Conservation (phyloP, 352 stramenopile genomes). For the Blastocystis sp. region DNA sequence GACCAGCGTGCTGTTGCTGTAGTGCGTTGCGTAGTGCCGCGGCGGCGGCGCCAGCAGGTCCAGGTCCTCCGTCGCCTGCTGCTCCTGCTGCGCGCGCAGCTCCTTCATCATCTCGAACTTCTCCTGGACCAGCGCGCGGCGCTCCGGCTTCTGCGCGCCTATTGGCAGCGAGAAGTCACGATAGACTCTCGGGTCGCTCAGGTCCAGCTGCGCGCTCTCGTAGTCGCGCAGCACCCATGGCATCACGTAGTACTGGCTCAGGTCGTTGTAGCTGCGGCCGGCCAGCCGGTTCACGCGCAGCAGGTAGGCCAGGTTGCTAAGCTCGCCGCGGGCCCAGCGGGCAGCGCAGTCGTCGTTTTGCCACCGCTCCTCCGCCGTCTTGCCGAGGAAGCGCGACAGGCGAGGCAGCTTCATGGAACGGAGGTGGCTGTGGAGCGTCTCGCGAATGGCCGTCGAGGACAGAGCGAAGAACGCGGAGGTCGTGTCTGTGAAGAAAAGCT, state of each 20-base stretch:
- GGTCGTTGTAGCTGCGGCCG: constrained; percentile 73
- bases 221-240: constrained; percentile 85
- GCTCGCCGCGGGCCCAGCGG: constrained; percentile 73
- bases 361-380: constrained; percentile 26
- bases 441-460: neutral
- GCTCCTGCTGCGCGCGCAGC: constrained; percentile 57
- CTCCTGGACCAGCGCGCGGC: constrained; percentile 64
- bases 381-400: neutral
- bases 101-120: constrained; percentile 60
- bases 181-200: constrained; percentile 71
- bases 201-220: constrained; percentile 67
- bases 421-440: neutral
- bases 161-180: constrained; percentile 85
- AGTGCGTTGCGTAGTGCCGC: constrained; percentile 95
- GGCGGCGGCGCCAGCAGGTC: constrained; percentile 78
- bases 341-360: neutral
- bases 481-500: constrained; percentile 57
- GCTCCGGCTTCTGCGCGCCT: constrained; percentile 76
- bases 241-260: constrained; percentile 82
- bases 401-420: neutral
- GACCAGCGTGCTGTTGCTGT: constrained; percentile 85
- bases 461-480: constrained; percentile 43
- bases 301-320: constrained; percentile 95
- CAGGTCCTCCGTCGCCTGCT: constrained; percentile 67
- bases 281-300: constrained; percentile 89